Evolutionary conservation across 495 filamentous ascomycete species (phyloP).

Genomic region (Penicillium tannophilum): DNA sequence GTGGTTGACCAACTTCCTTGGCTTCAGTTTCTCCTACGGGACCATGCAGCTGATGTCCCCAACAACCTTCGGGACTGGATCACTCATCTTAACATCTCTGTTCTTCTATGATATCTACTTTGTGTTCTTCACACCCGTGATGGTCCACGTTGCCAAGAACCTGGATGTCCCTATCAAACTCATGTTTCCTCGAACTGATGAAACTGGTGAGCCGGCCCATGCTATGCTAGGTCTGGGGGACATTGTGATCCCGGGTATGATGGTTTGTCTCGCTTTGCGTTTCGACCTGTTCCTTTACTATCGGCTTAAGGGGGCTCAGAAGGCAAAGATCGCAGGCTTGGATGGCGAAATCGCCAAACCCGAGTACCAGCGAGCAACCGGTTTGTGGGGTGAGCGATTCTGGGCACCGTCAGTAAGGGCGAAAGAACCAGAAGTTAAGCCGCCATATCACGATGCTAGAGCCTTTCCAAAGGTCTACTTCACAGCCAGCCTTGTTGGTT

Average conservation of each 20-base stretch:
- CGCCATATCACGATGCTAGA: conserved; percentile 44
- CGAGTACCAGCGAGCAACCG: conserved; percentile 60
- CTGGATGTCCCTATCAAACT: conserved; percentile 95
- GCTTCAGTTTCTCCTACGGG: conserved; percentile 82
- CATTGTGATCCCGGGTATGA: conserved; percentile 90
- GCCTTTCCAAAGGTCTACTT: conserved; percentile 89
- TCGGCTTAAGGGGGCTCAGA: conserved; percentile 53
- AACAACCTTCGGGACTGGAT: conserved; percentile 83
- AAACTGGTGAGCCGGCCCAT: conserved; percentile 47
- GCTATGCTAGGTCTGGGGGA: conserved; percentile 94
- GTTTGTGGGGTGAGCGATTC: conserved; percentile 82
- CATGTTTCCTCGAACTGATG: conserved; percentile 71
- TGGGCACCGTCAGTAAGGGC: conserved; percentile 59
- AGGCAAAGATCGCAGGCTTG: conserved; percentile 38
- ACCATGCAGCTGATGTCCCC: conserved; percentile 85
- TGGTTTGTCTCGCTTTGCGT: conserved; percentile 83
- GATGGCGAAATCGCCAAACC: conserved; percentile 49
- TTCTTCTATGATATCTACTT: conserved; percentile 97
- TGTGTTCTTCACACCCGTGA: conserved; percentile 95
- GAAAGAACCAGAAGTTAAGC: conserved; percentile 34
- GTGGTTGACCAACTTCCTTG: conserved; percentile 86
- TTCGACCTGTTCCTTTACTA: conserved; percentile 91
- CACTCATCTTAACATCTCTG: conserved; percentile 71
- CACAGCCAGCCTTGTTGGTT: conserved; percentile 74
- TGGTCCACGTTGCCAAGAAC: conserved; percentile 91